Base-by-base conservation (phyloP, 2,329 filamentous ascomycete genomes). In the Lizonia empirigonia region DNA sequence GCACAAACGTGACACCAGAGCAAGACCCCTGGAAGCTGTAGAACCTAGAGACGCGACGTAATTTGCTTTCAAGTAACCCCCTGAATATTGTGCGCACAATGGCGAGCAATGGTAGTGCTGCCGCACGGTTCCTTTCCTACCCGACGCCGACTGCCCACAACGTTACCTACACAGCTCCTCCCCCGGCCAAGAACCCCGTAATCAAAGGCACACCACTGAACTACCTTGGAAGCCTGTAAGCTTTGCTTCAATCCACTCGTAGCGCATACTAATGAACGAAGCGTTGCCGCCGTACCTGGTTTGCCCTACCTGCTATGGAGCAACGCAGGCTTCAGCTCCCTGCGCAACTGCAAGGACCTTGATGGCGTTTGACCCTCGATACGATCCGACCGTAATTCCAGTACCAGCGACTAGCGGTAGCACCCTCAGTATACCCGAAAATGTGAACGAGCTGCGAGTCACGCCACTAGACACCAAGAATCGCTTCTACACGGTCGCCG, bases 221-320 rank as follows among this genome's bases (percentile, higher is more conserved):
- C 22, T 76, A 86, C 42, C 84, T 82, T 33, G 82, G 83, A 44
- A 82, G 78, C 50, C 64, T 88, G 86, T 89, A 74, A 67, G 80
- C 54, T 10, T 23, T 13, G 13, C 5, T 10, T 12, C 5, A 5
- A 72, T 26, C 12, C 13, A 16, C 4, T 7, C 32, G 13, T 24
- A 23, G 26, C 41, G 51, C n/a, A 59, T 39, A 22, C 42, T 65
- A 19, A 64, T 20, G 29, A 7, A n/a, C 35, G 27, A 38, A 88
- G 86, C 16, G 73, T 91, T 34, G 77, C 83, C 1, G 82, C 81
- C 20, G 74, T 86, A n/a, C 75, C 77, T 9, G 78, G 82, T 34
- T 56, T 93, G 7, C 86, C 89, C 53, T 81, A 79, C 48, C 73
- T 82, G 36, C 79, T 92, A 55, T 95, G 87, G 86, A 76, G 74